phyloP scores from a whole-genome alignment of 345 rosid species.

The Eutrema heterophyllum region DNA sequence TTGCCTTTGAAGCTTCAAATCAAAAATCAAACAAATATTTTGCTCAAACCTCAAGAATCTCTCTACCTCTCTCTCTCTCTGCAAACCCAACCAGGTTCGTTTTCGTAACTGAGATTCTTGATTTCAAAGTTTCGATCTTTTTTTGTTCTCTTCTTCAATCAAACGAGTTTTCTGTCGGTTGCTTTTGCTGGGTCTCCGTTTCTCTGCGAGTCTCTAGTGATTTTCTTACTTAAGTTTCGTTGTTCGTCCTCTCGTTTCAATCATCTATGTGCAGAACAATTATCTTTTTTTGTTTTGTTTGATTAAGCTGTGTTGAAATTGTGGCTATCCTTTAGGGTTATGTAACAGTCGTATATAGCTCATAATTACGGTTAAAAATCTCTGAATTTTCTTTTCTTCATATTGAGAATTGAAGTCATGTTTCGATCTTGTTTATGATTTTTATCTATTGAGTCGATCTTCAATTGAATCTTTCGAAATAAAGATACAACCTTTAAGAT shows the following conservation, averaged over 20 bases:
- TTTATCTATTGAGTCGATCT: neutral
- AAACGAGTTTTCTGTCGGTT: slow-evolving; percentile 2
- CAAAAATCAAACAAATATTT: neutral
- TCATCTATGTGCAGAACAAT: neutral
- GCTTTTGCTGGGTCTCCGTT: slow-evolving; percentile 4
- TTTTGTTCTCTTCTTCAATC: neutral
- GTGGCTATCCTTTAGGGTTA: slow-evolving; percentile 12
- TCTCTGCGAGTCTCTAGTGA: neutral
- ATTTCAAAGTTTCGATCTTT: slow-evolving; percentile 11
- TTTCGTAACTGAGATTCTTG: slow-evolving; percentile 11
- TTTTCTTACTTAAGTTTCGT: neutral
- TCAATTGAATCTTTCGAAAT: neutral
- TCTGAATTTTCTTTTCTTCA: neutral
- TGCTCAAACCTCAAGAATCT: neutral
- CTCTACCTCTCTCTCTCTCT: neutral
- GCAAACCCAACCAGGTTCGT: slow-evolving; percentile 8
- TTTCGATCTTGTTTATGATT: neutral
- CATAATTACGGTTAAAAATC: neutral
- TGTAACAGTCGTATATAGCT: slow-evolving; percentile 13
- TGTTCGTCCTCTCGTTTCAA: neutral
- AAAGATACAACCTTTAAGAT: slow-evolving; percentile 17
- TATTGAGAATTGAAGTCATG: neutral
- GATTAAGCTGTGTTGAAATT: neutral
- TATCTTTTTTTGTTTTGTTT: neutral
- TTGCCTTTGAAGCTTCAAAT: neutral